Conservation (phyloP, 129 eudicot species). For the Calendula officinalis region DNA sequence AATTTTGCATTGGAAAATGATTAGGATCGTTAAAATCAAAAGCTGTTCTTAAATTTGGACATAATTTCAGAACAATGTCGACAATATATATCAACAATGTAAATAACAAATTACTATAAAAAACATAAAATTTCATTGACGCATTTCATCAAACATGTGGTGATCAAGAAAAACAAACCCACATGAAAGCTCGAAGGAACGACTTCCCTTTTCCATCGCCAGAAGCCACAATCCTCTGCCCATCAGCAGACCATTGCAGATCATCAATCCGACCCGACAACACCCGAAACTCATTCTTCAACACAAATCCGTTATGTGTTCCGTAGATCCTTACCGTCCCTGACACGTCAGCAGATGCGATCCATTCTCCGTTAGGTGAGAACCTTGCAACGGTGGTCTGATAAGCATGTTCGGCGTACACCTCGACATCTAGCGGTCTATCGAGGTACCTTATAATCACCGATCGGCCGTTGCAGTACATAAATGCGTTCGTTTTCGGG, state of each 20-base stretch:
- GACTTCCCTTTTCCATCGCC: constrained; percentile 97
- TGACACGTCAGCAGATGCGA: constrained; percentile 91
- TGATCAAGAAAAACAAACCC: constrained; percentile 32
- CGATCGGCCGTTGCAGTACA: constrained; percentile 85
- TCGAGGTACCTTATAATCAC: constrained; percentile 70
- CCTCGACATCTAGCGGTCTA: constrained; percentile 63
- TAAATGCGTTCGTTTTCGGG: constrained; percentile 70
- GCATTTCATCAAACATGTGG: constrained; percentile 33
- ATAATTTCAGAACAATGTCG: not conserved
- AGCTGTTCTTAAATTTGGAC: not conserved
- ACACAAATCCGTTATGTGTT: constrained; percentile 70
- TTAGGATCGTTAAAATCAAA: constrained; percentile 13
- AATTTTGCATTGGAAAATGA: not conserved
- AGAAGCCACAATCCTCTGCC: constrained; percentile 81
- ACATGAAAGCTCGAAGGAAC: constrained; percentile 88
- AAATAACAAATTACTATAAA: not conserved
- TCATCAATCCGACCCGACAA: constrained; percentile 93
- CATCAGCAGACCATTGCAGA: constrained; percentile 90
- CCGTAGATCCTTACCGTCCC: constrained; percentile 97
- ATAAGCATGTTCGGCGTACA: constrained; percentile 87
- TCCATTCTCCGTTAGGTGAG: constrained; percentile 96
- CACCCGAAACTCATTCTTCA: constrained; percentile 84
- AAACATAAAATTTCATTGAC: not conserved
- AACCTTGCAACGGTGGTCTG: constrained; percentile 88
- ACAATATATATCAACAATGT: not conserved